These are phyloP conservation scores for Buxus sempervirens DNA, from an alignment of 164 flowering plant species.

Conservation along the genomic window DNA sequence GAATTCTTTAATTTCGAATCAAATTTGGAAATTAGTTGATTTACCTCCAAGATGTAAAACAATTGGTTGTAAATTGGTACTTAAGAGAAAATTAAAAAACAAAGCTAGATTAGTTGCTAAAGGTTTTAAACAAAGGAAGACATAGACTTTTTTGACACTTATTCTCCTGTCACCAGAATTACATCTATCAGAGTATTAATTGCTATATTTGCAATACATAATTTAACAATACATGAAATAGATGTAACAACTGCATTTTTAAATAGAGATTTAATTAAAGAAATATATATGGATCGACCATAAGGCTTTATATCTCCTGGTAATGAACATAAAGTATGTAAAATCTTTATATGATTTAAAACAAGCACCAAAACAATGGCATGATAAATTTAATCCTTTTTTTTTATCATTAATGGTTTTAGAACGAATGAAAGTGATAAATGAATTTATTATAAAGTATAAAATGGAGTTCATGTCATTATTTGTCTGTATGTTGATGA, in stretches of 20 bases:
- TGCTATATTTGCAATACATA: neutral
- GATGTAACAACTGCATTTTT: neutral
- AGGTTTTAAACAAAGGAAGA: neutral
- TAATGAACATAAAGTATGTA: too few species aligned
- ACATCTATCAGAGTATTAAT: neutral
- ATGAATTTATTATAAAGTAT: too few species aligned
- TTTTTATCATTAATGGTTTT: too few species aligned
- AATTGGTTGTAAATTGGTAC: neutral
- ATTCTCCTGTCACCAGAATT: neutral
- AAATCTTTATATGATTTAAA: too few species aligned
- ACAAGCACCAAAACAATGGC: too few species aligned
- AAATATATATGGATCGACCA: too few species aligned
- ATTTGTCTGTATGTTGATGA: too few species aligned
- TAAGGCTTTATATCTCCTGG: too few species aligned
- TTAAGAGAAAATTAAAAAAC: neutral
- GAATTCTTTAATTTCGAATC: neutral
- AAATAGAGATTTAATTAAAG: neutral
- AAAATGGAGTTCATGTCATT: too few species aligned
- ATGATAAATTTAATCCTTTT: too few species aligned
- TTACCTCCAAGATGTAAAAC: neutral
- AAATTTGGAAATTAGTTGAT: constrained; percentile 4
- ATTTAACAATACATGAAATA: neutral
- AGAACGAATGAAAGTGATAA: too few species aligned
- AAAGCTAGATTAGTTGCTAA: neutral
- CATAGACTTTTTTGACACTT: neutral